Evolutionary conservation across 176 grass and related monocot genomes (phyloP).

Genomic region (Eragrostis curvula): DNA sequence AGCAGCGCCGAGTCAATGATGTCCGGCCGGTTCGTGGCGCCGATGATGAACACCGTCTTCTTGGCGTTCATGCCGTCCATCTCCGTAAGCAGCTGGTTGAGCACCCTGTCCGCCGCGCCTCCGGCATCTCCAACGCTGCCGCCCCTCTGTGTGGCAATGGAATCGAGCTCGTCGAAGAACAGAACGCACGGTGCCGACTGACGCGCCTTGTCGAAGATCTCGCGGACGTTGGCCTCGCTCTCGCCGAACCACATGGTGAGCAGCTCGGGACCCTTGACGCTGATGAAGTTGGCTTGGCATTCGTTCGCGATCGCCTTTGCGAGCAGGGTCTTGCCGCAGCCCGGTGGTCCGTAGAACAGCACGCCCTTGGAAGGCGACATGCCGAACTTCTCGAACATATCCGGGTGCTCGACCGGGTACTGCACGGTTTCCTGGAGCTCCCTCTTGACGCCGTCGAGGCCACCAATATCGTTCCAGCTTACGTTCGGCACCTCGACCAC

Average conservation of each 20-base stretch:
- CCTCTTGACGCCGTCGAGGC: constrained; percentile 68
- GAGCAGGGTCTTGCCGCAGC: constrained; percentile 66
- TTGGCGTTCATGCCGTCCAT: constrained; percentile 78
- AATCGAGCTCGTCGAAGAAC: constrained; percentile 81
- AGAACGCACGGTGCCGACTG: constrained; percentile 63
- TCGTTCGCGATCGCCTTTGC: constrained; percentile 76
- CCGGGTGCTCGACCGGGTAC: constrained; percentile 70
- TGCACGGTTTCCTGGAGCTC: constrained; percentile 73
- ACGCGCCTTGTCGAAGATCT: constrained; percentile 72
- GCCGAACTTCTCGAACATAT: constrained; percentile 71
- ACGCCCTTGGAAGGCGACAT: constrained; percentile 74
- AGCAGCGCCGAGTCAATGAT: constrained; percentile 66
- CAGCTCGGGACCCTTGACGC: constrained; percentile 68
- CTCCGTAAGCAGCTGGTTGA: constrained; percentile 69
- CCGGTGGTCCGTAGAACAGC: constrained; percentile 67
- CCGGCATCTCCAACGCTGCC: constrained; percentile 56
- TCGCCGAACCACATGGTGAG: constrained; percentile 81
- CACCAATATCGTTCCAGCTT: constrained; percentile 64
- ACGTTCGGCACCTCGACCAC: constrained; percentile 74
- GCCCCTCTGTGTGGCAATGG: constrained; percentile 60
- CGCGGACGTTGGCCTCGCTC: constrained; percentile 66
- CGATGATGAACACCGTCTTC: constrained; percentile 77
- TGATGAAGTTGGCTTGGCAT: constrained; percentile 79
- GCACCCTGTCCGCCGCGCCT: constrained; percentile 53
- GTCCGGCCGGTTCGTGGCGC: constrained; percentile 67